Evolutionary conservation across 2,329 filamentous ascomycete genomes (phyloP), one percentile per base, ranked within the genome.

Genomic region (Fusarium xyrophilum): DNA sequence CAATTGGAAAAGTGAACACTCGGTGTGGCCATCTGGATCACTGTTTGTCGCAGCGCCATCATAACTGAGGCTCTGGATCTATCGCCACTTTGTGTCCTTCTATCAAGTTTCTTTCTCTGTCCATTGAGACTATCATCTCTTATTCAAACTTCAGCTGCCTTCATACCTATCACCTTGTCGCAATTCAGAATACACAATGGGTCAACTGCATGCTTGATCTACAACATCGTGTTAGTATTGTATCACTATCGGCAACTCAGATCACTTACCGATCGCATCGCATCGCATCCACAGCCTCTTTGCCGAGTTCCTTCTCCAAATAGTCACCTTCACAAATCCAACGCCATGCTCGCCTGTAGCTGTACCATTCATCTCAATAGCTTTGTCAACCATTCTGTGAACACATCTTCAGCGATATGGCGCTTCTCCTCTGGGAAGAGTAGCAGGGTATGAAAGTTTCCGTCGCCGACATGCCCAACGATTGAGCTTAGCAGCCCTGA

Each of bases 401-500:
- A 91, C 87, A 61, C 13, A 5, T 7, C 56, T 5, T 61, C 56
- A 4, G 59, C 59, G 0, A 61, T 12, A 13, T 61, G 44, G 1
- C 56, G 7, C 23, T 61, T 53, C 1, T 60, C 56, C 1, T 61
- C 59, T 0, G 56, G 38, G 0, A 60, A 60, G 0, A 61, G 2
- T 0, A 61, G 3, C 0, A 61, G 8, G 0, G 44, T 90, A 77
- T 97, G 94, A 81, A 97, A 97, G 78, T 97, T 97, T 23, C 94
- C 94, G 75, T 97, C 94, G 10, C 94, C 94, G 55, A 97, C 90
- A 74, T 97, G 94, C 4, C 94, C 94, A 4, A 97, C 82, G 19
- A 96, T 91, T 71, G 91, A 93, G 1, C 93, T 93, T 75, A 97
- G 96, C 2, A 97, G 80, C 0, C 92, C 93, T 5, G 97, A 83